Evolutionary conservation across 257 asterid species (phyloP).

Genomic region (Striga asiatica): DNA sequence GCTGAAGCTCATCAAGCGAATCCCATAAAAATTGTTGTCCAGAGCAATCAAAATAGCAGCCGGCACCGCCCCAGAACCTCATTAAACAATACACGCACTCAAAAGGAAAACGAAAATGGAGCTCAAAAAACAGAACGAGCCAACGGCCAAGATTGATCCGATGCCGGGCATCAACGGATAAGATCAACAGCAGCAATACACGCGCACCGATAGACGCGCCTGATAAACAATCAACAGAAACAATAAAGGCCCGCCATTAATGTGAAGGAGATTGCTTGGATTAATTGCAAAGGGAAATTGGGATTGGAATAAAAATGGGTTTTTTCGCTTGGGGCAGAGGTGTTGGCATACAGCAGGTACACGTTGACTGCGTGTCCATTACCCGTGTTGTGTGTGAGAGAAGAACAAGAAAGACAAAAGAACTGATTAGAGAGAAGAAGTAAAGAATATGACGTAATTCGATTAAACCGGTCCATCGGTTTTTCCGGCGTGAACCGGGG

Average conservation of each 20-base stretch:
- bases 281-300: slow-evolving; percentile 12
- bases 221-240: slow-evolving; percentile 9
- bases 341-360: slow-evolving; percentile 16
- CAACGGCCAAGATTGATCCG: slow-evolving; percentile 19
- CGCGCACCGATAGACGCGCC: slow-evolving; percentile 20
- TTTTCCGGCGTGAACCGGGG: background rate
- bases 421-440: slow-evolving; percentile 12
- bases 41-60: slow-evolving; percentile 19
- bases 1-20: slow-evolving; percentile 17
- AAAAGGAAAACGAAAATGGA: too few relatives aligned
- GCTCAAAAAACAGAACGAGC: background rate
- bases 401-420: background rate
- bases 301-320: slow-evolving; percentile 25
- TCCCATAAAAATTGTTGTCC: slow-evolving; percentile 17
- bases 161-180: slow-evolving; percentile 18
- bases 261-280: slow-evolving; percentile 20
- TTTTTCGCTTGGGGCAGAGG: slow-evolving; percentile 15
- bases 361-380: slow-evolving; percentile 29
- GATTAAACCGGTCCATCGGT: background rate
- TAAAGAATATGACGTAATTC: background rate
- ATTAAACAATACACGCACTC: slow-evolving; percentile 20
- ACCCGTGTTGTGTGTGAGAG: slow-evolving; percentile 16
- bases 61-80: slow-evolving; percentile 31
- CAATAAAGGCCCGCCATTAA: slow-evolving; percentile 18
- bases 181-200: slow-evolving; percentile 5